Evolutionary conservation across 148 eudicot species (phyloP), one percentile per base, ranked within the genome.

Genomic region (Spergularia marina): DNA sequence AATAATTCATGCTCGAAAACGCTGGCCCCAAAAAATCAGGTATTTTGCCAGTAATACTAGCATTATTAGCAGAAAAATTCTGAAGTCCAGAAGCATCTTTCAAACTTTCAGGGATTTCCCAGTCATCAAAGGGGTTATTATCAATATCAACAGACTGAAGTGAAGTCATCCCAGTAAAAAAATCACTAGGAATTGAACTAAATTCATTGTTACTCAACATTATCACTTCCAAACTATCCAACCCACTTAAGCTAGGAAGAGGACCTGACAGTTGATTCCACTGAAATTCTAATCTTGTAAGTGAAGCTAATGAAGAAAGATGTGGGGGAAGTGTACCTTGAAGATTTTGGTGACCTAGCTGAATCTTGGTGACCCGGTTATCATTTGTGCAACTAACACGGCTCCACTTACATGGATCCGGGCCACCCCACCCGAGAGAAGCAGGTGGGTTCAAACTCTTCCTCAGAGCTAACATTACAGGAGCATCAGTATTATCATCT

Each of bases 401-500:
- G 57, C 0, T 52, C 98, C 98, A 94, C 52, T 91, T 88, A 71
- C 98, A 94, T 20, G 97, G 98, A 75, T 94, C 91, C 23, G 93
- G 86, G 88, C 81, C 93, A 40, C 87, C 72, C 98, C 98, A 94
- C 4, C 85, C 88, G 17, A 91, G 84, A 0, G 72, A 62, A 39
- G 21, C 55, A 0, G 91, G 87, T 13, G 89, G 83, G 84, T 83
- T 89, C 10, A 94, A 78, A 73, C 78, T 83, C 25, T 83, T 81
- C 76, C 77, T 91, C 14, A 94, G 86, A 23, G 90, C 84, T 25
- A 88, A 59, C 98, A 94, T 94, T n/a, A 81, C 91, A 23, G 88
- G 63, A 51, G 80, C 84, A 73, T 88, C 97, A 81, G 59, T 63
- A 49, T 76, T 7, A 41, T 4, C 80, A 76, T 16, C 63, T 30